Evolutionary conservation across 176 grass and related monocot genomes (phyloP).

Genomic region (Avena insularis): DNA sequence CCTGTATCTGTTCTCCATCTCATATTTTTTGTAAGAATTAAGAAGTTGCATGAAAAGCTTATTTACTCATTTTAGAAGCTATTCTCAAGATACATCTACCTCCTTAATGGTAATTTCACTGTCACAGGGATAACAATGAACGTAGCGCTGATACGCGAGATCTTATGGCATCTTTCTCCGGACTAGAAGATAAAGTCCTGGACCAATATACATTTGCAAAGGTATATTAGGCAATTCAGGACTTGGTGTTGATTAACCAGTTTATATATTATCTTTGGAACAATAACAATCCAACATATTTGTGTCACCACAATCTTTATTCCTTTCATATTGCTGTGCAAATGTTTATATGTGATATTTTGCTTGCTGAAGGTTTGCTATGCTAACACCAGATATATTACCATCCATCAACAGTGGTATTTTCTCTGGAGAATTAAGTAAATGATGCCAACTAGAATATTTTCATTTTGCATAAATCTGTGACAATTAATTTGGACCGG

Average conservation of each 20-base stretch:
- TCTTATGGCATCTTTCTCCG: constrained; percentile 85
- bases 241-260: constrained; percentile 36
- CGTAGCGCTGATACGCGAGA: constrained; percentile 80
- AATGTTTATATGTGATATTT: constrained; percentile 31
- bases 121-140: constrained; percentile 81
- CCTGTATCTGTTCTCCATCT: background rate
- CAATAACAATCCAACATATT: background rate
- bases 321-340: constrained; percentile 25
- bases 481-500: background rate
- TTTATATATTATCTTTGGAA: constrained; percentile 10
- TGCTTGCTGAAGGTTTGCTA: constrained; percentile 10
- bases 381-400: constrained; percentile 14
- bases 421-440: constrained; percentile 28
- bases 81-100: constrained; percentile 41
- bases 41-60: constrained; percentile 30
- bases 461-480: constrained; percentile 1
- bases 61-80: constrained; percentile 38
- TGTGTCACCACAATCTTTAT: constrained; percentile 12
- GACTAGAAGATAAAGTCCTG: constrained; percentile 88
- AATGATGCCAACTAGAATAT: background rate
- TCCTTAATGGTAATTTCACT: constrained; percentile 35
- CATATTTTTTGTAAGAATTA: background rate
- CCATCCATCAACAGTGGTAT: constrained; percentile 17
- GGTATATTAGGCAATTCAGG: constrained; percentile 54
- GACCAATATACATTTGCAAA: constrained; percentile 94